A percentile compares a stretch with the other conserved stretches of the same genome.
Evolutionary conservation across 2,329 filamentous ascomycete genomes (phyloP).

Genomic region (Colletotrichum agaves): DNA sequence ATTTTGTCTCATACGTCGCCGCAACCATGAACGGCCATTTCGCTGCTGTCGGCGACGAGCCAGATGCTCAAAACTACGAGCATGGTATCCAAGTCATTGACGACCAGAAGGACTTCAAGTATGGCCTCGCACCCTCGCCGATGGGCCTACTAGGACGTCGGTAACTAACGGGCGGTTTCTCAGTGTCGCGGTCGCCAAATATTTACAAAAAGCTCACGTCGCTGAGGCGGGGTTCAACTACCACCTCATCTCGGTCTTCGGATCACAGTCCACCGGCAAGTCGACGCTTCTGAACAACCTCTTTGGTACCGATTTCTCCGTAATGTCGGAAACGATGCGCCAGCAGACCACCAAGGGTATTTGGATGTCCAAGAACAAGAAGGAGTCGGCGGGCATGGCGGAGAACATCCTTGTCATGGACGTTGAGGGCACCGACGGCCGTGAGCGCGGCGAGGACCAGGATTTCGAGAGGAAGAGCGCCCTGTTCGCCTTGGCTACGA

Average conservation of each 20-base stretch:
- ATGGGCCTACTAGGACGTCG: background rate
- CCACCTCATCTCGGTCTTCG: constrained; percentile 98
- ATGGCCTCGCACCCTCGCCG: constrained; percentile 50
- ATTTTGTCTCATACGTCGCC: constrained; percentile 31
- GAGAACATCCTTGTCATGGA: constrained; percentile 99
- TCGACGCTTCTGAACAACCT: constrained; percentile 96
- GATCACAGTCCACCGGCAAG: constrained; percentile 98
- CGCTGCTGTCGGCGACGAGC: constrained; percentile 75
- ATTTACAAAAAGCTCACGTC: constrained; percentile 82
- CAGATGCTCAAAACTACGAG: constrained; percentile 76
- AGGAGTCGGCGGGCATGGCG: constrained; percentile 75
- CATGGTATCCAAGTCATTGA: constrained; percentile 98
- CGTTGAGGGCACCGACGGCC: constrained; percentile 95
- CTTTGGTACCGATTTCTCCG: constrained; percentile 94
- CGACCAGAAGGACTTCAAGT: constrained; percentile 98
- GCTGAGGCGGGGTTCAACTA: constrained; percentile 97
- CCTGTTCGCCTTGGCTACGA: constrained; percentile 95
- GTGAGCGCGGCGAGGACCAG: constrained; percentile 96
- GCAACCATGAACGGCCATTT: constrained; percentile 82
- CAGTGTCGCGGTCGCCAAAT: constrained; percentile 82
- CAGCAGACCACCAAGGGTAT: constrained; percentile 99
- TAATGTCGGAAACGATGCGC: constrained; percentile 95
- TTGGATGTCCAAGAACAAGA: constrained; percentile 99
- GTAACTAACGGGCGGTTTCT: constrained; percentile 12
- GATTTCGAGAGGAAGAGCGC: constrained; percentile 99